Evolutionary conservation across 805 yeast species (phyloP).

Genomic region (Ascoidea rubescens): DNA sequence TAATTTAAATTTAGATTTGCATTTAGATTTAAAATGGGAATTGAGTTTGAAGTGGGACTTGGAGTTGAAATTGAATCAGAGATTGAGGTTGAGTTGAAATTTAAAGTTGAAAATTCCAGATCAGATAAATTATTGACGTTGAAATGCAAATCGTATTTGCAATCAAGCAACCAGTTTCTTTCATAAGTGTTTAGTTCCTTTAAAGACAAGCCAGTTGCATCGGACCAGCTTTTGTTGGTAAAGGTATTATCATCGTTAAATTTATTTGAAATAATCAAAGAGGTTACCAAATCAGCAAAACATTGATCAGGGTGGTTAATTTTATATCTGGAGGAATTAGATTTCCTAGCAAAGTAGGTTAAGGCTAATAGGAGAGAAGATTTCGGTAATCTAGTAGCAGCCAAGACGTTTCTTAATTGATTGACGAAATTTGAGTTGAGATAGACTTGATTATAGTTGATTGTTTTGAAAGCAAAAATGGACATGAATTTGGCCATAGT

Average conservation of each 20-base stretch:
- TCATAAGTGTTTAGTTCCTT: constrained; percentile 51
- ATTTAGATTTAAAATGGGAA: too few species aligned
- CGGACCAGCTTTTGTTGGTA: constrained; percentile 89
- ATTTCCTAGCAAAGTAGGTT: constrained; percentile 60
- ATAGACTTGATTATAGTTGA: constrained; percentile 33
- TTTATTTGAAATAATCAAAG: constrained; percentile 79
- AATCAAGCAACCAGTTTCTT: constrained; percentile 41
- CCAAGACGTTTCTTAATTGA: constrained; percentile 31
- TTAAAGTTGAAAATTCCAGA: not conserved
- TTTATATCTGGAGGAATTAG: constrained; percentile 19
- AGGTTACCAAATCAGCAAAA: constrained; percentile 45
- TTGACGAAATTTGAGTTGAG: constrained; percentile 13
- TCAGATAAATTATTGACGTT: not conserved
- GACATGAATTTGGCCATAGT: constrained; percentile 72
- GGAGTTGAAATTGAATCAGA: not conserved
- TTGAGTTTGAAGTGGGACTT: not conserved
- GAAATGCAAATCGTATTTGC: constrained; percentile 9
- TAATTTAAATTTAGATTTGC: too few species aligned
- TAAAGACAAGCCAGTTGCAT: constrained; percentile 76
- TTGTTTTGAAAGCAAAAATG: constrained; percentile 57
- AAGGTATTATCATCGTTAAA: constrained; percentile 95
- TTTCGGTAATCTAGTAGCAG: constrained; percentile 80
- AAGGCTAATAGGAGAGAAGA: constrained; percentile 69
- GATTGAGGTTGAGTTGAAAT: not conserved
- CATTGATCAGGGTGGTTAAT: constrained; percentile 22